phyloP scores from a whole-genome alignment of 345 rosid species.

The Nasturtium officinale region DNA sequence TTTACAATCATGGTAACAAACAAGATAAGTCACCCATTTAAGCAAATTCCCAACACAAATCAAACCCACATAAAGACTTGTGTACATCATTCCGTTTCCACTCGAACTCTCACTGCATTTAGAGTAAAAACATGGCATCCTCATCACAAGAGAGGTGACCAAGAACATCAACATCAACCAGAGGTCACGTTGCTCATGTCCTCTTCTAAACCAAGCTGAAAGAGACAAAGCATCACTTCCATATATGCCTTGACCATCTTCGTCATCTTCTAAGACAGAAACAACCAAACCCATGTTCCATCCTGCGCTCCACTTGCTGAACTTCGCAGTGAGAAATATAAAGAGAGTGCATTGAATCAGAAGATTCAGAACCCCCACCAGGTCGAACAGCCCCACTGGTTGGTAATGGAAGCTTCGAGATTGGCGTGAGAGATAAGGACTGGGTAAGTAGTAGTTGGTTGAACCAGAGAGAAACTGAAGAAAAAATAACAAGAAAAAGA shows the following conservation, averaged over 20 bases:
- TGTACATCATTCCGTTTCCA: slow-evolving; percentile 17
- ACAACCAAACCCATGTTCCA: slow-evolving; percentile 52
- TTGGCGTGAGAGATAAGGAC: neutral
- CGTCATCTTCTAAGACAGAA: slow-evolving; percentile 42
- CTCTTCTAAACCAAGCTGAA: slow-evolving; percentile 39
- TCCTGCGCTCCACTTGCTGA: slow-evolving; percentile 46
- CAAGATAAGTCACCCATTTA: slow-evolving; percentile 49
- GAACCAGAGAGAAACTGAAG: slow-evolving; percentile 39
- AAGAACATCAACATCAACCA: slow-evolving; percentile 43
- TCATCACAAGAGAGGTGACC: slow-evolving; percentile 15
- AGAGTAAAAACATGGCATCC: slow-evolving; percentile 35
- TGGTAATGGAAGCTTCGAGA: neutral
- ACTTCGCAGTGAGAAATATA: slow-evolving; percentile 33
- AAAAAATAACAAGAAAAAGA: slow-evolving; percentile 3
- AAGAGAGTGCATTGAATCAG: slow-evolving; percentile 30
- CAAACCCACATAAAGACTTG: slow-evolving; percentile 9
- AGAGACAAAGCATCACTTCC: slow-evolving; percentile 40
- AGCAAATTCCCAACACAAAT: slow-evolving; percentile 35
- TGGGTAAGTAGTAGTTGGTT: slow-evolving; percentile 20
- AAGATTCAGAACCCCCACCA: neutral
- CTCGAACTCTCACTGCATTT: slow-evolving; percentile 21
- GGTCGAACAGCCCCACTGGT: neutral
- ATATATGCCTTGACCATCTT: slow-evolving; percentile 12
- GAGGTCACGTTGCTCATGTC: slow-evolving; percentile 31
- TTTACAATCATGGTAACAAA: slow-evolving; percentile 15